Conservation (phyloP, 2,329 filamentous ascomycete genomes). For the Phaeoacremonium minimum region DNA sequence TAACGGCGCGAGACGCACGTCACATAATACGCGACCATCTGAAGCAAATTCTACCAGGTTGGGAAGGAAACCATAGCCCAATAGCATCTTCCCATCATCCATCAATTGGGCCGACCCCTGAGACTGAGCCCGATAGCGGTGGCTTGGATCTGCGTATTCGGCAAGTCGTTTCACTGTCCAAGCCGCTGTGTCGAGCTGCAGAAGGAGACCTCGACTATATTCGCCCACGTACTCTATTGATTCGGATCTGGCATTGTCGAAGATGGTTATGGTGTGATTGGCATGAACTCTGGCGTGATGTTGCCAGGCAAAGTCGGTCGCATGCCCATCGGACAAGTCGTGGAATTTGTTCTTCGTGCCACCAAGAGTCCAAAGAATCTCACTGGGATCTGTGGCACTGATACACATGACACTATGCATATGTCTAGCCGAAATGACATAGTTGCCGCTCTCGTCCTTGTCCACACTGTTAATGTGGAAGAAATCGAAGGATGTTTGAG, state of each 20-base stretch:
- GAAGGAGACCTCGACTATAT: constrained; percentile 23
- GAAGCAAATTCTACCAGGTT: constrained; percentile 8
- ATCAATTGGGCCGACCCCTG: constrained; percentile 9
- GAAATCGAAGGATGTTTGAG: constrained; percentile 22
- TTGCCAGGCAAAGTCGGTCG: constrained; percentile 32
- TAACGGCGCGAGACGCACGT: constrained; percentile 11
- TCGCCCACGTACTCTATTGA: constrained; percentile 19
- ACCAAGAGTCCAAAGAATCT: constrained; percentile 29
- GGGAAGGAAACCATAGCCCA: constrained; percentile 13
- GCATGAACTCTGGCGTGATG: constrained; percentile 28
- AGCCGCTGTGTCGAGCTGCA: constrained; percentile 20
- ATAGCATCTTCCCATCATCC: constrained; percentile 5
- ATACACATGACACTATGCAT: constrained; percentile 23
- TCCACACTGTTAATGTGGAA: constrained; percentile 32
- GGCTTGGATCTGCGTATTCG: constrained; percentile 22
- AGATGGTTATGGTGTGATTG: constrained; percentile 26
- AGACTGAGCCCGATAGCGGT: constrained; percentile 6
- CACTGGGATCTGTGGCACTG: constrained; percentile 17
- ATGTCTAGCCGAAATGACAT: constrained; percentile 29
- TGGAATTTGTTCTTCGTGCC: constrained; percentile 27
- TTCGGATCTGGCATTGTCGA: constrained; percentile 31
- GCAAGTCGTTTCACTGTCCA: constrained; percentile 22
- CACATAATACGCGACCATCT: constrained; percentile 11
- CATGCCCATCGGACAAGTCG: constrained; percentile 26
- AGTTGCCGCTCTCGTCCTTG: constrained; percentile 27